Conservation (phyloP, 768 basidiomycete species). For the Phylloporus sp. region DNA sequence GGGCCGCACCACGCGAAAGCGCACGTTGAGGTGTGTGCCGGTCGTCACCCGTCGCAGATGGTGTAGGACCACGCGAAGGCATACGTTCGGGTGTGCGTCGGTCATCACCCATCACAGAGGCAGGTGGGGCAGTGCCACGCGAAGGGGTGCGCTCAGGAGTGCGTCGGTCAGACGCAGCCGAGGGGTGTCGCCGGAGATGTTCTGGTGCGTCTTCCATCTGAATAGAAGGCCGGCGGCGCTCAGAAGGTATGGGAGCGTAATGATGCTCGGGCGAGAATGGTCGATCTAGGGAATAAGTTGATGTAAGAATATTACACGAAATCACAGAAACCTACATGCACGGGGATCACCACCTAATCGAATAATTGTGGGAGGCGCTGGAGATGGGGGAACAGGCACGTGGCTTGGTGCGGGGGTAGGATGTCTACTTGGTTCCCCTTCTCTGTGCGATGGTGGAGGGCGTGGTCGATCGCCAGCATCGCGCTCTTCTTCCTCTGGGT, state of each 20-base stretch:
- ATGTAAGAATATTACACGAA: not conserved
- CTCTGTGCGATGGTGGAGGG: conserved; percentile 10
- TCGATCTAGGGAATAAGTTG: conserved; percentile 18
- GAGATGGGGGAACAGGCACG: conserved; percentile 13
- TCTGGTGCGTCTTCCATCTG: conserved; percentile 3
- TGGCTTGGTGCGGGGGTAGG: conserved; percentile 1
- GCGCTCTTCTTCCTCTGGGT: conserved; percentile 9
- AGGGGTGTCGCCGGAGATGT: conserved; percentile 7
- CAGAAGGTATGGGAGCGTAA: conserved; percentile 13
- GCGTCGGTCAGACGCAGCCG: conserved; percentile 7
- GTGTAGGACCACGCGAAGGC: conserved; percentile 6
- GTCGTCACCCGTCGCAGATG: not conserved
- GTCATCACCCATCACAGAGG: conserved; percentile 3
- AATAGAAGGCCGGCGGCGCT: not conserved
- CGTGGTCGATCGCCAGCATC: conserved; percentile 15
- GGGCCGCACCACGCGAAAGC: conserved; percentile 14
- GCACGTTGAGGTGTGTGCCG: conserved; percentile 4
- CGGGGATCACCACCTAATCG: conserved; percentile 20
- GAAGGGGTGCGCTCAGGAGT: conserved; percentile 15
- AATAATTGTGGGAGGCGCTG: conserved; percentile 28
- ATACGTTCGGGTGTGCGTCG: conserved; percentile 11
- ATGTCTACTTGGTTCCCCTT: conserved; percentile 6
- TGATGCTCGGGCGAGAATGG: conserved; percentile 12
- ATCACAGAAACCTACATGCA: conserved; percentile 13
- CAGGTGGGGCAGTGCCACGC: conserved; percentile 10